A percentile compares a stretch with the other conserved stretches of the same genome.
These are phyloP conservation scores for Verticillium isaacii DNA, from an alignment of 2,329 filamentous ascomycete genomes.

Conservation along the genomic window DNA sequence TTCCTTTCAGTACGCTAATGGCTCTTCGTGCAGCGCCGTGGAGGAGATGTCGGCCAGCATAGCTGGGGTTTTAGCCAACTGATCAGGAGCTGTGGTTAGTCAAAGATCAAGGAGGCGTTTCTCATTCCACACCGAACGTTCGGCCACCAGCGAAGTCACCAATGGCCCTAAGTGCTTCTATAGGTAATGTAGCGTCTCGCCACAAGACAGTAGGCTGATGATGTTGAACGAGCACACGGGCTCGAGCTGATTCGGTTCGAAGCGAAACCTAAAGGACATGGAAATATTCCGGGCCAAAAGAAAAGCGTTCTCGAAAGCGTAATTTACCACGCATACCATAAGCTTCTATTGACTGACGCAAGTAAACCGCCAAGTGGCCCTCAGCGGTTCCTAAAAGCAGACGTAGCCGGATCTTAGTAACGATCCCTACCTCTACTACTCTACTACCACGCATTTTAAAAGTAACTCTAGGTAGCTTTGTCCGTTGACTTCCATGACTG, in stretches of 20 bases:
- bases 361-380: conserved; percentile 3
- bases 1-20: neutral
- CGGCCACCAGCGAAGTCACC: neutral
- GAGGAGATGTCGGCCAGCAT: neutral
- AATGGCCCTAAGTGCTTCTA: neutral
- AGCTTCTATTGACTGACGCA: conserved; percentile 1
- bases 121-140: neutral
- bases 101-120: conserved; percentile 2
- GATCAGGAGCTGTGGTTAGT: neutral
- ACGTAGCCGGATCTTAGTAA: conserved; percentile 1
- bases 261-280: conserved; percentile 2
- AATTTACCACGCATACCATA: neutral
- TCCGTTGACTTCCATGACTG: conserved; percentile 1
- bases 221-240: conserved; percentile 4
- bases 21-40: neutral
- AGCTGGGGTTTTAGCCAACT: neutral
- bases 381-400: neutral
- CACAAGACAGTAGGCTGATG: conserved; percentile 1
- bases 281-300: neutral
- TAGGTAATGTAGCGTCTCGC: neutral
- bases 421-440: conserved; percentile 1
- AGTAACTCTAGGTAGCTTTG: neutral
- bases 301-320: conserved; percentile 1
- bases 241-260: neutral
- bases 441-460: conserved; percentile 2